Evolutionary conservation across 495 filamentous ascomycete species (phyloP).

Genomic region (Aspergillus sclerotiicarbonarius): DNA sequence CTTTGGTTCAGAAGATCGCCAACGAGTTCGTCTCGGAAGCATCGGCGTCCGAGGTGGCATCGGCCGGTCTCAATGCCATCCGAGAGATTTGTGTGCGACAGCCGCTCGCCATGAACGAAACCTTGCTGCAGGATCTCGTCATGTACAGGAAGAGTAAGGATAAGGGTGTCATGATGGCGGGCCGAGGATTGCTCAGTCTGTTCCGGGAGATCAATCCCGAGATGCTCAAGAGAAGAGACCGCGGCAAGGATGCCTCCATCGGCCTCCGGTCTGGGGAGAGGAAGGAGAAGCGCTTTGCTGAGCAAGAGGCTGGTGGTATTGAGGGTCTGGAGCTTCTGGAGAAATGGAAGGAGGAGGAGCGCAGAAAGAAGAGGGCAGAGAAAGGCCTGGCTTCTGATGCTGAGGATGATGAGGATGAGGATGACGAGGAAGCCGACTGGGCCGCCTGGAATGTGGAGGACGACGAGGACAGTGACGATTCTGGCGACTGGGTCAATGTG

Average conservation of each 20-base stretch:
- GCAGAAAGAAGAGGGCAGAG: conserved; percentile 65
- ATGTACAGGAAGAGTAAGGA: conserved; percentile 97
- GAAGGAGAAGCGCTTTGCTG: conserved; percentile 71
- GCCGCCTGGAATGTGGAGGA: conserved; percentile 84
- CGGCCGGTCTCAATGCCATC: conserved; percentile 92
- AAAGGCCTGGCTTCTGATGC: conserved; percentile 58
- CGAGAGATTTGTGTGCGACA: conserved; percentile 90
- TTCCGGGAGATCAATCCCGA: conserved; percentile 88
- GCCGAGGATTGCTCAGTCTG: conserved; percentile 81
- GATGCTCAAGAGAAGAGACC: conserved; percentile 83
- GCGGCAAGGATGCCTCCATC: conserved; percentile 92
- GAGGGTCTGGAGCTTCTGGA: conserved; percentile 91
- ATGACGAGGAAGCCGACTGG: conserved; percentile 65
- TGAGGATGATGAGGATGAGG: conserved; percentile 53
- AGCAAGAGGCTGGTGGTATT: conserved; percentile 76
- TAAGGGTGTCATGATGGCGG: conserved; percentile 97
- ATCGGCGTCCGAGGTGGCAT: conserved; percentile 82
- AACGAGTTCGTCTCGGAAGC: conserved; percentile 98
- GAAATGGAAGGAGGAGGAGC: conserved; percentile 90
- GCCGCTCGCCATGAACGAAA: conserved; percentile 92
- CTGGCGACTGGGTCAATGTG: conserved; percentile 90
- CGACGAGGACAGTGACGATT: conserved; percentile 68
- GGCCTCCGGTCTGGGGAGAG: conserved; percentile 66
- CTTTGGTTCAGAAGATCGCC: conserved; percentile 90
- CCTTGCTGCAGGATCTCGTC: conserved; percentile 91